Base-by-base conservation (phyloP, 768 basidiomycete species). In the Cyclocybe cylindracea region DNA sequence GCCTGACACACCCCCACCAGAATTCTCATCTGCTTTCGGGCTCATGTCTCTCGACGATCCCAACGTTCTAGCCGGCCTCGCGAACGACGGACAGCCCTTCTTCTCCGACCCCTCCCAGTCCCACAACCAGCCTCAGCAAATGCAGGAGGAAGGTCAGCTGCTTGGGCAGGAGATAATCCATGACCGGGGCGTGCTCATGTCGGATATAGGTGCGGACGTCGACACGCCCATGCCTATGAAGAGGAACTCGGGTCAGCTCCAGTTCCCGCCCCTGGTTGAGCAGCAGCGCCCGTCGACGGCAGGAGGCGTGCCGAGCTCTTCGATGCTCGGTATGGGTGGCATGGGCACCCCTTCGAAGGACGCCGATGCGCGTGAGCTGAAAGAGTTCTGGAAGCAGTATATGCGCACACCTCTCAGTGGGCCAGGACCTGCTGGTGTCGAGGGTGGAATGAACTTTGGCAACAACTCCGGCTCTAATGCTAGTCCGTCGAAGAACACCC, bases 21-120 rank as follows among this genome's bases (percentile, higher is more conserved):
- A 78, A 51, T 79, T 87, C 60, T 80, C 78, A 4, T 78, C 77
- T 18, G 85, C 84, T 1, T 91, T 92, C 62, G 89, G 87, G 7
- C 75, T 86, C 46, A 80, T 92, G 84, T 83, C 82, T 14, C 75
- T 92, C 45, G 89, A 90, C 50, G 89, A 91, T 61, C 81, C 84
- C 1, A 78, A 78, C 48, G 83, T 85, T 7, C 73, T 90, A 35
- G 83, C 86, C 0, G 80, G 85, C 2, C 72, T 89, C 43, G 66
- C 82, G 1, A 66, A 65, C 3, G 85, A 86, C 51, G 80, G 76
- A 5, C 74, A 79, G 10, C 83, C 86, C 0, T 89, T 89, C 74
- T 90, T 89, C 64, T 65, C 71, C 7, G 63, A 61, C 13, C 58
- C 58, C 13, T 50, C 46, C 2, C 57, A 54, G 19, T 50, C 40